Percentiles rank a stretch among this genome's conserved stretches.
These are phyloP conservation scores for Leersia perrieri DNA, from an alignment of 176 grass and related monocot genomes.

Conservation along the genomic window DNA sequence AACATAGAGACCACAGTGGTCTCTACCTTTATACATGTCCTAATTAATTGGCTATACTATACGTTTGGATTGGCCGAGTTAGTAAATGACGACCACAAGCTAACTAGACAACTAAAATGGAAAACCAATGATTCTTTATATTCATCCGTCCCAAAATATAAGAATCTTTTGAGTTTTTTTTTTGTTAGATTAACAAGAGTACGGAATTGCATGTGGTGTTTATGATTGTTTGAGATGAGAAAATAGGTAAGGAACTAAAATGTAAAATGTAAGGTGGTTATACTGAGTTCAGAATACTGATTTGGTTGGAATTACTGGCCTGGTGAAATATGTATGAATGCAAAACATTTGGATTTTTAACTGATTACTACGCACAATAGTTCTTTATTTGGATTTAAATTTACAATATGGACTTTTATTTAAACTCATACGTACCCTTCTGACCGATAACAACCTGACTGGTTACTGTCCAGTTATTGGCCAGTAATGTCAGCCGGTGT, in stretches of 20 bases:
- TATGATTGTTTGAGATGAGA: no score
- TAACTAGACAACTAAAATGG: not conserved
- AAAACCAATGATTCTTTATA: not conserved
- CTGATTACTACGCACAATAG: no score
- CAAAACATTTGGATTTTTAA: not conserved
- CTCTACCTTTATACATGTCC: no score
- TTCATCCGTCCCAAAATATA: no score
- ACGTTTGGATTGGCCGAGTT: not conserved
- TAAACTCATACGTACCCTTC: not conserved
- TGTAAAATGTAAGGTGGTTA: no score
- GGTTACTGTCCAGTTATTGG: not conserved
- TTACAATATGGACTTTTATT: not conserved
- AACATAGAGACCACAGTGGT: no score
- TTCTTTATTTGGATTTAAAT: not conserved
- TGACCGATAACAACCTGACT: not conserved
- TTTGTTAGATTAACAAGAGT: no score
- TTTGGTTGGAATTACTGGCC: not conserved
- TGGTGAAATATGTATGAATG: not conserved
- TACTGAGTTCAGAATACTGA: not conserved
- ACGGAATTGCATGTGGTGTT: no score
- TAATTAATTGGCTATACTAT: not conserved
- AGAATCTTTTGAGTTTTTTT: no score
- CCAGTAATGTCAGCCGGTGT: not conserved
- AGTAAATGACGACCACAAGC: not conserved
- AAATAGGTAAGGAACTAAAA: no score